Base-by-base conservation (phyloP, 2,329 filamentous ascomycete species). In the Beauveria sp. region DNA sequence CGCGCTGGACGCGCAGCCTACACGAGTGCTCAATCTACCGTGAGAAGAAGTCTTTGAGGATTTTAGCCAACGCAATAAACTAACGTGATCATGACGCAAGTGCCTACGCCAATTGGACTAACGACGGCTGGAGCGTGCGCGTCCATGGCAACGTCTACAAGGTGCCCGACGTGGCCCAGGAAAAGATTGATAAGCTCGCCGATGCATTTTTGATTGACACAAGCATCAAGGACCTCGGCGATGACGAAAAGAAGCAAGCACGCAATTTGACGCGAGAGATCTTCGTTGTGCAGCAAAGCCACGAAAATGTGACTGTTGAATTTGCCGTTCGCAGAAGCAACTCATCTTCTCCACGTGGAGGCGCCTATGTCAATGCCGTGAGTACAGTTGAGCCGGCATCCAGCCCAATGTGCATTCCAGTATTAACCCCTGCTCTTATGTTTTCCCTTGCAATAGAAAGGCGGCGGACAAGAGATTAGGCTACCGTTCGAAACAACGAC, bases 101-200 rank as follows among this genome's bases (percentile, higher is more conserved):
- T n/a, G 77, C 78, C 12, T 88, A 88, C 66, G 89, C 80, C n/a
- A 93, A 93, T 65, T 93, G 88, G 85, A 92, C 89, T 1, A 79
- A 86, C n/a, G 74, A 85, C 62, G 88, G 88, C 40, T 93, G 90
- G 90, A 90, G 87, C 65, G 80, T 92, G 3, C 82, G 88, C 31
- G 84, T 92, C 65, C 89, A 89, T 66, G 90, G 89, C 66, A 91
- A 91, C 68, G 86, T 92, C n/a, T 93, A 87, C 79, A 92, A 91
- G 72, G 83, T 88, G 64, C 89, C 89, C 1, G 83, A 89, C 63
- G 86, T 89, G 40, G 82, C 81, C 1, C 78, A 84, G 66, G 76
- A 78, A 40, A 89, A 84, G 66, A 76, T 93, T 51, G 82, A 93
- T 66, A 79, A 86, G 43, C 77, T 92, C 3, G 87, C 88, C 62